Conservation (phyloP, 2,329 filamentous ascomycete genomes). For the Elsinoe arachidis region DNA sequence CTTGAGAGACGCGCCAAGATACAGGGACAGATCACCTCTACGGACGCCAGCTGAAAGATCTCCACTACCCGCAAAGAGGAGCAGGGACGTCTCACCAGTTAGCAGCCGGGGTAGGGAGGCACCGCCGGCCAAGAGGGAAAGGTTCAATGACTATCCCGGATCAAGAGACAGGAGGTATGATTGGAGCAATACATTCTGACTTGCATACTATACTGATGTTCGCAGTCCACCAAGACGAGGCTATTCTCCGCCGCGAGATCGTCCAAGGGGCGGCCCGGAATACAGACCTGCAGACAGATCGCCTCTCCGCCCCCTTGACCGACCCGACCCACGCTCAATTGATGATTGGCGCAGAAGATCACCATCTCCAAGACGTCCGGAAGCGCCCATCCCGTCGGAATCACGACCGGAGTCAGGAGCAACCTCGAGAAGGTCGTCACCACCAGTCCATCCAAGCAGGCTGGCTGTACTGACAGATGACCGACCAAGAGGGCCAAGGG, state of each 20-base stretch:
- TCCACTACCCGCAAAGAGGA: conserved; percentile 35
- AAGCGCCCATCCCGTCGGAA: conserved; percentile 31
- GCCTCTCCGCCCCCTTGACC: conserved; percentile 43
- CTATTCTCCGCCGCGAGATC: conserved; percentile 35
- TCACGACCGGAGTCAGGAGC: conserved; percentile 47
- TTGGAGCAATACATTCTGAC: neutral
- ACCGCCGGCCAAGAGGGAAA: conserved; percentile 33
- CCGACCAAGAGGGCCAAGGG: conserved; percentile 17
- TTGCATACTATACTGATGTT: conserved; percentile 1
- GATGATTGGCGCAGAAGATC: conserved; percentile 48
- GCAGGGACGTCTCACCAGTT: conserved; percentile 39
- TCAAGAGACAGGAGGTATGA: conserved; percentile 17
- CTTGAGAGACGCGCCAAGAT: conserved; percentile 24
- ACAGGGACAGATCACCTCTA: conserved; percentile 30
- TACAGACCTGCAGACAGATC: conserved; percentile 46
- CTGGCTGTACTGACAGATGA: conserved; percentile 32
- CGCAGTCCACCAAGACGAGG: conserved; percentile 30
- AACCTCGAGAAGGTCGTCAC: conserved; percentile 55
- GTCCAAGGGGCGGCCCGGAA: conserved; percentile 23
- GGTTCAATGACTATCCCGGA: conserved; percentile 39
- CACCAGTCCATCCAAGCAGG: conserved; percentile 48
- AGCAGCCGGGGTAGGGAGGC: conserved; percentile 39
- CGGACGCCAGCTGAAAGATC: conserved; percentile 35
- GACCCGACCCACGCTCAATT: conserved; percentile 39
- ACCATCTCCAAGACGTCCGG: conserved; percentile 38